phyloP scores from a whole-genome alignment of 805 yeast genomes.

The Saccharomycopsis capsularis region DNA sequence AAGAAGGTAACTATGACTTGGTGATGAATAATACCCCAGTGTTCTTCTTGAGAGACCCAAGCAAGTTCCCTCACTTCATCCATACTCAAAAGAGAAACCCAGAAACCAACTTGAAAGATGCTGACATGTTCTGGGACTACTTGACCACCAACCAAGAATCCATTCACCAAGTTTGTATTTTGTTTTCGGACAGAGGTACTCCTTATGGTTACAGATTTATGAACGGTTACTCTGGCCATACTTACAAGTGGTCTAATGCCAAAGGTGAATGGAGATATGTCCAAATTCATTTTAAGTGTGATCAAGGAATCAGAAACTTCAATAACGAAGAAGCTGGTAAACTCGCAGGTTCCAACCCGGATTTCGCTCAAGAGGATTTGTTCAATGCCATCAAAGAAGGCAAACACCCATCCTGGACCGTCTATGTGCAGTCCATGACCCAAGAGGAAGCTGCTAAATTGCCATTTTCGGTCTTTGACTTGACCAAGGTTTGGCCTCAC shows the following conservation, averaged over 20 bases:
- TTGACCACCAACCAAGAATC: slow-evolving; percentile 68
- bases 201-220: slow-evolving; percentile 68
- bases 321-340: slow-evolving; percentile 62
- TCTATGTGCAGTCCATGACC: slow-evolving; percentile 81
- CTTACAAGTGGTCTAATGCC: slow-evolving; percentile 72
- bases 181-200: slow-evolving; percentile 79
- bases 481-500: slow-evolving; percentile 93
- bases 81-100: slow-evolving; percentile 79
- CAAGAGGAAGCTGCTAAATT: slow-evolving; percentile 66
- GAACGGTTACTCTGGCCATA: slow-evolving; percentile 83
- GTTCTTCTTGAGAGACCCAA: slow-evolving; percentile 77
- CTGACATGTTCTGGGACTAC: slow-evolving; percentile 83
- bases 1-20: slow-evolving; percentile 65
- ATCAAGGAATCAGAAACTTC: slow-evolving; percentile 51
- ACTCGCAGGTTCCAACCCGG: slow-evolving; percentile 73
- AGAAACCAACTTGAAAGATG: slow-evolving; percentile 65
- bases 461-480: slow-evolving; percentile 79
- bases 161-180: slow-evolving; percentile 62
- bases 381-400: slow-evolving; percentile 73
- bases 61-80: slow-evolving; percentile 78
- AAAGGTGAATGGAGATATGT: slow-evolving; percentile 74
- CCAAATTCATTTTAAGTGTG: slow-evolving; percentile 65
- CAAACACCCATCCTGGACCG: slow-evolving; percentile 78
- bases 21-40: slow-evolving; percentile 71
- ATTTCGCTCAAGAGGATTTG: slow-evolving; percentile 72